These are phyloP conservation scores for Tylopilus felleus DNA, from an alignment of 768 basidiomycete genomes.

Conservation along the genomic window DNA sequence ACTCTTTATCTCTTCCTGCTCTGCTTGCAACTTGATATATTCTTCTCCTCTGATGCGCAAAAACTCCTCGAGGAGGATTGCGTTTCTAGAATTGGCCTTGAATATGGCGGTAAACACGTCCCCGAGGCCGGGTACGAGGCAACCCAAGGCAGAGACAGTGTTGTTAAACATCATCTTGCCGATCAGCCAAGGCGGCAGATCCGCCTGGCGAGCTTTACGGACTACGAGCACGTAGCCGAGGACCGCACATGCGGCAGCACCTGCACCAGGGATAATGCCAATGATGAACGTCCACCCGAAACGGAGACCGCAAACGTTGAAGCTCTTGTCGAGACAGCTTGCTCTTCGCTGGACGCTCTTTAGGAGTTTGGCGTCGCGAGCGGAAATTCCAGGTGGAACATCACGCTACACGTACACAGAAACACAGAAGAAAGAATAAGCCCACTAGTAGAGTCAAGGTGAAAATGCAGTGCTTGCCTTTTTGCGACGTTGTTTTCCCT, in stretches of 20 bases:
- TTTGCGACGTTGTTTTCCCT: slow-evolving; percentile 30
- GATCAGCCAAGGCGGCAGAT: slow-evolving; percentile 65
- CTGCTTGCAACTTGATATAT: slow-evolving; percentile 50
- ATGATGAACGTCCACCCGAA: slow-evolving; percentile 89
- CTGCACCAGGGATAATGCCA: slow-evolving; percentile 67
- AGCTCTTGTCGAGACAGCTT: slow-evolving; percentile 85
- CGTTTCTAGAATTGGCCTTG: slow-evolving; percentile 91
- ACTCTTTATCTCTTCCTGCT: slow-evolving; percentile 24
- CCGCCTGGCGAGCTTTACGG: slow-evolving; percentile 69
- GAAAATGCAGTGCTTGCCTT: slow-evolving; percentile 31
- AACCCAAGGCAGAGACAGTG: slow-evolving; percentile 59
- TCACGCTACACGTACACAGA: slow-evolving; percentile 49
- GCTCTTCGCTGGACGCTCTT: slow-evolving; percentile 73
- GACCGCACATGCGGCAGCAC: slow-evolving; percentile 57
- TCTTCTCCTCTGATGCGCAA: slow-evolving; percentile 75
- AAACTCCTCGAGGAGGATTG: slow-evolving; percentile 80
- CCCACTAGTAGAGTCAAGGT: not conserved
- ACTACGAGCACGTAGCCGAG: slow-evolving; percentile 79
- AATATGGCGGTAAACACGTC: slow-evolving; percentile 73
- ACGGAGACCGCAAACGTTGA: slow-evolving; percentile 71
- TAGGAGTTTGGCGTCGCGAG: slow-evolving; percentile 72
- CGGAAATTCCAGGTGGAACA: slow-evolving; percentile 71
- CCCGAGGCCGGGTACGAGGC: slow-evolving; percentile 69
- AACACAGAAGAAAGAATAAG: slow-evolving; percentile 21
- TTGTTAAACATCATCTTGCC: slow-evolving; percentile 77